Evolutionary conservation across 2,329 filamentous ascomycete genomes (phyloP).

Genomic region (Trichoderma sp.): DNA sequence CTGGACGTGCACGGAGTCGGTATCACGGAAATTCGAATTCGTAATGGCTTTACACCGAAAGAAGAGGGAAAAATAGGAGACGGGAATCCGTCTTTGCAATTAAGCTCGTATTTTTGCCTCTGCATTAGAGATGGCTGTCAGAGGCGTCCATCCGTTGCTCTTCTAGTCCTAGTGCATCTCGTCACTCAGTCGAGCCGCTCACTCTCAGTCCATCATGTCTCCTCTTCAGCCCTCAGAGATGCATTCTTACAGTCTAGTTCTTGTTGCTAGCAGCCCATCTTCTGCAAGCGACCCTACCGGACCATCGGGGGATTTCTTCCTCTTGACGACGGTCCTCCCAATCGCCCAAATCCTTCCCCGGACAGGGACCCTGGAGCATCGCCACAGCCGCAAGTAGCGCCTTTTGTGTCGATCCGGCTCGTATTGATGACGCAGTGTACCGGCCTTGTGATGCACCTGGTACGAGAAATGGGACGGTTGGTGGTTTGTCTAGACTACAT

Average conservation of each 20-base stretch:
- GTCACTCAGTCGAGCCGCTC: neutral
- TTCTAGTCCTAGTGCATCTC: neutral
- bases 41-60: neutral
- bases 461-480: slow-evolving; percentile 20
- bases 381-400: slow-evolving; percentile 22
- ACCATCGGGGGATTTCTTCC: slow-evolving; percentile 5
- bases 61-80: neutral
- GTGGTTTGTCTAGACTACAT: neutral
- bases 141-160: slow-evolving; percentile 4
- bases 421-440: slow-evolving; percentile 25
- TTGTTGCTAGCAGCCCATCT: neutral
- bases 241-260: neutral
- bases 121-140: slow-evolving; percentile 13
- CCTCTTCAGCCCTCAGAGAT: neutral
- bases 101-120: slow-evolving; percentile 18
- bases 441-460: slow-evolving; percentile 19
- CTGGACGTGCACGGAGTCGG: neutral
- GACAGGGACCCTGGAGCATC: slow-evolving; percentile 8
- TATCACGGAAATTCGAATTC: neutral
- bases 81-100: neutral
- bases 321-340: neutral
- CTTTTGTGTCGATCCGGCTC: slow-evolving; percentile 22
- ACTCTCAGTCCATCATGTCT: neutral
- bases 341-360: slow-evolving; percentile 14
- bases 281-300: neutral